phyloP scores from a whole-genome alignment of 73 alveolate species.

The Uronychia setigera region DNA sequence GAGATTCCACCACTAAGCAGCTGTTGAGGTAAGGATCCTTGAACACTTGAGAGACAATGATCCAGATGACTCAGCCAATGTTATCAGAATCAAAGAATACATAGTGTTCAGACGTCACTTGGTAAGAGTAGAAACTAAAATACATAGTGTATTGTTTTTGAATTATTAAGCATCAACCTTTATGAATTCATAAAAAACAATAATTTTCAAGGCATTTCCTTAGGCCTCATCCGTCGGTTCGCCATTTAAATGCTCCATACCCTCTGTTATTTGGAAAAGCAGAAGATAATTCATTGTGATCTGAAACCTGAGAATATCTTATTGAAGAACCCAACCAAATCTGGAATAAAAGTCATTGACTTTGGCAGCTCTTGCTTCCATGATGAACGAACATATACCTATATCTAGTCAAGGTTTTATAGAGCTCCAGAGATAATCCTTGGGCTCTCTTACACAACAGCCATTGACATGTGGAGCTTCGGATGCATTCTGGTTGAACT shows the following conservation, averaged over 20 bases:
- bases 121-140: not conserved
- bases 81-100: slow-evolving; percentile 75
- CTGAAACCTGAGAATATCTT: slow-evolving; percentile 56
- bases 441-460: slow-evolving; percentile 77
- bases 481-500: slow-evolving; percentile 90
- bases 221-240: slow-evolving; percentile 27
- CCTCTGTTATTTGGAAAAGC: slow-evolving; percentile 23
- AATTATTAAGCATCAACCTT: slow-evolving; percentile 38
- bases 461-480: slow-evolving; percentile 91
- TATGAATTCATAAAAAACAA: slow-evolving; percentile 34
- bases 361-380: slow-evolving; percentile 81
- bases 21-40: slow-evolving; percentile 74
- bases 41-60: slow-evolving; percentile 63
- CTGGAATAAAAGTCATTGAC: slow-evolving; percentile 86
- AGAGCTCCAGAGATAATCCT: slow-evolving; percentile 86
- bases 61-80: slow-evolving; percentile 66
- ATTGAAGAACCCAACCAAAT: slow-evolving; percentile 21
- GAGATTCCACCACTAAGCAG: slow-evolving; percentile 75
- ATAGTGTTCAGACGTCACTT: slow-evolving; percentile 63
- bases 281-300: slow-evolving; percentile 53
- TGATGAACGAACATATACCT: slow-evolving; percentile 77
- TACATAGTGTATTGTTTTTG: slow-evolving; percentile 63
- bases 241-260: slow-evolving; percentile 41
- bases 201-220: slow-evolving; percentile 32
- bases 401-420: slow-evolving; percentile 79